A percentile compares a stretch with the other conserved stretches of the same genome.
Evolutionary conservation across 495 filamentous ascomycete species (phyloP).

Genomic region (Penicillium lividum): DNA sequence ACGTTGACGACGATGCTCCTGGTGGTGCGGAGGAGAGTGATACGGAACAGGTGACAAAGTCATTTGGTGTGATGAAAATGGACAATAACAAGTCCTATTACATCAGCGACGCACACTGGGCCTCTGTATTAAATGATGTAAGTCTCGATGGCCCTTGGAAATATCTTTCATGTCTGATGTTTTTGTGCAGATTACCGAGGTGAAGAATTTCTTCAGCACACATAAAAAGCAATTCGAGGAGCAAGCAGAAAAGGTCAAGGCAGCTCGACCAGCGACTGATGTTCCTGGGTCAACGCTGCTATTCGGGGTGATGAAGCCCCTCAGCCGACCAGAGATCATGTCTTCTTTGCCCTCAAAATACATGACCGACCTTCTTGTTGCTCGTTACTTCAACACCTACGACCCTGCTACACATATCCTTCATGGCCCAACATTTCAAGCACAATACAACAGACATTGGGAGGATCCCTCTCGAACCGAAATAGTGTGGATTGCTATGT

Average conservation of each 20-base stretch:
- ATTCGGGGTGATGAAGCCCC: slow-evolving; percentile 67
- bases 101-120: slow-evolving; percentile 89
- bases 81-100: slow-evolving; percentile 83
- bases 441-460: slow-evolving; percentile 85
- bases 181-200: slow-evolving; percentile 73
- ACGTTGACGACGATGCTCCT: slow-evolving; percentile 56
- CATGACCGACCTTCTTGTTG: slow-evolving; percentile 75
- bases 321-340: slow-evolving; percentile 72
- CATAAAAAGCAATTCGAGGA: slow-evolving; percentile 71
- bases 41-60: slow-evolving; percentile 80
- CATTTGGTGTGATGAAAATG: slow-evolving; percentile 83
- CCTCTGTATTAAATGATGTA: slow-evolving; percentile 79
- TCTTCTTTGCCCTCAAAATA: slow-evolving; percentile 77
- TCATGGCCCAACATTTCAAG: slow-evolving; percentile 83
- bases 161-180: background rate
- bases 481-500: slow-evolving; percentile 85
- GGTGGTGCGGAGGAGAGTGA: slow-evolving; percentile 71
- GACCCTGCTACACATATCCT: slow-evolving; percentile 79
- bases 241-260: slow-evolving; percentile 63
- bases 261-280: slow-evolving; percentile 57
- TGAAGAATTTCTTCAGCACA: slow-evolving; percentile 80
- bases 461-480: slow-evolving; percentile 75
- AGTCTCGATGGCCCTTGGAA: slow-evolving; percentile 15
- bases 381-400: slow-evolving; percentile 71
- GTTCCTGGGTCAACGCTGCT: slow-evolving; percentile 68